These are phyloP conservation scores for Lachnellula arida DNA, from an alignment of 2,329 filamentous ascomycete species.

Conservation along the genomic window DNA sequence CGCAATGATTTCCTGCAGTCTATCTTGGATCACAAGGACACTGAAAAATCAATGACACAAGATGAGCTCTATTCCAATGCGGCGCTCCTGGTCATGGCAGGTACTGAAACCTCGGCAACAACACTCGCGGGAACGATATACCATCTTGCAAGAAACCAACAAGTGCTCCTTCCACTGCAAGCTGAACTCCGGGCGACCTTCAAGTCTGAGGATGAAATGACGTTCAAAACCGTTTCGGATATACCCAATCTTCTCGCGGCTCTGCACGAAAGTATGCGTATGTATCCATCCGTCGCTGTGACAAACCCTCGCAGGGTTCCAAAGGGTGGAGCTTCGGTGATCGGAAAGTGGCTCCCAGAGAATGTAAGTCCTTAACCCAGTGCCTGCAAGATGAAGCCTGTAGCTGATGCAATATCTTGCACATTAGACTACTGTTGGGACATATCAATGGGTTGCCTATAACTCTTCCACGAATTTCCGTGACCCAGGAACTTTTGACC, in stretches of 20 bases:
- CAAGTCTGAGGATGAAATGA: conserved; percentile 35
- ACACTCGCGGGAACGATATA: conserved; percentile 12
- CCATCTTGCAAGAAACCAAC: conserved; percentile 30
- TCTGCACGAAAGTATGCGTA: conserved; percentile 39
- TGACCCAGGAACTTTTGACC: conserved; percentile 25
- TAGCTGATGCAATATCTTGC: neutral
- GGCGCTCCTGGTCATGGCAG: conserved; percentile 15
- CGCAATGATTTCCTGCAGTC: neutral
- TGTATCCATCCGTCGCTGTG: conserved; percentile 32
- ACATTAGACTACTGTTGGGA: neutral
- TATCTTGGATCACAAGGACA: conserved; percentile 7
- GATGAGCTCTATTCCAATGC: conserved; percentile 7
- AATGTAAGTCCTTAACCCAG: conserved; percentile 2
- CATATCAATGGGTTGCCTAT: conserved; percentile 1
- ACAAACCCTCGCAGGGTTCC: conserved; percentile 11
- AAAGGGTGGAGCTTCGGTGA: conserved; percentile 11
- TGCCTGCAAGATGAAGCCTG: neutral
- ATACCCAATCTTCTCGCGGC: conserved; percentile 39
- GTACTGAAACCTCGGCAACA: conserved; percentile 18
- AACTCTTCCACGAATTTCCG: conserved; percentile 2
- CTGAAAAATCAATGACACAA: conserved; percentile 15
- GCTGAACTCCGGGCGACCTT: conserved; percentile 39
- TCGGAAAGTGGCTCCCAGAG: conserved; percentile 12
- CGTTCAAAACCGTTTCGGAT: conserved; percentile 25
- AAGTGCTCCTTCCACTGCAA: conserved; percentile 29